Percentiles rank a stretch among this genome's conserved stretches.
Conservation (phyloP, 1,139 yeast genomes). For the Candida albicans region DNA sequence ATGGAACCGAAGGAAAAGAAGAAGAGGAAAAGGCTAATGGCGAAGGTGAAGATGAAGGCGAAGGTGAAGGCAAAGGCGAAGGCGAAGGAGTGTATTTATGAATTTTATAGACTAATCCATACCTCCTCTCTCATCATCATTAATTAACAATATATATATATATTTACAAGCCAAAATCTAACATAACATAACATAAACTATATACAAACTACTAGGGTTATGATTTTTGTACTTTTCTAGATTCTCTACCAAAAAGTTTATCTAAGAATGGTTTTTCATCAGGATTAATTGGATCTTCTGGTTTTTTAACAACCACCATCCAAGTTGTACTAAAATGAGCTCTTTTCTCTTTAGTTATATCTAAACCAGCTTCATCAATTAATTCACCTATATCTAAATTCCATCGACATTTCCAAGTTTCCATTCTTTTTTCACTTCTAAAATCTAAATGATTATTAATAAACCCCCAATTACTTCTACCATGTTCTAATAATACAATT, state of each 20-base stretch:
- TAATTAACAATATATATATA: too few species aligned
- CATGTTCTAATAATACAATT: slow-evolving; percentile 86
- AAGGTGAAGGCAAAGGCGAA: slow-evolving; percentile 9
- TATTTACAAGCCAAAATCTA: slow-evolving; percentile 9
- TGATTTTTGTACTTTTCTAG: slow-evolving; percentile 11
- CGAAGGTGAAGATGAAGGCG: slow-evolving; percentile 6
- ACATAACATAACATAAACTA: background rate
- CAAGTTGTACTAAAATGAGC: slow-evolving; percentile 94
- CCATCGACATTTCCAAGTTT: slow-evolving; percentile 98
- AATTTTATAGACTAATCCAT: background rate
- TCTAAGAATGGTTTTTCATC: slow-evolving; percentile 47
- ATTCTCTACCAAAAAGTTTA: slow-evolving; percentile 40
- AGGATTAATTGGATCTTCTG: slow-evolving; percentile 55
- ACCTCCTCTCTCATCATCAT: too few species aligned
- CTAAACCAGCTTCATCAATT: slow-evolving; percentile 80
- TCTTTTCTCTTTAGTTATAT: slow-evolving; percentile 74
- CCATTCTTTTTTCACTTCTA: slow-evolving; percentile 78
- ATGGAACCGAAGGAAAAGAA: background rate
- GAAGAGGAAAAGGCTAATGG: background rate
- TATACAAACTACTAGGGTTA: slow-evolving; percentile 5
- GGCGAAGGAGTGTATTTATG: slow-evolving; percentile 17
- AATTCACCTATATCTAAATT: slow-evolving; percentile 88
- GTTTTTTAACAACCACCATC: slow-evolving; percentile 73
- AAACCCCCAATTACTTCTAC: slow-evolving; percentile 77
- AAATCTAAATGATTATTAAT: slow-evolving; percentile 80